Evolutionary conservation across 495 filamentous ascomycete genomes (phyloP), one percentile per base, ranked within the genome.

Genomic region (Friedmanniomyces simplex): DNA sequence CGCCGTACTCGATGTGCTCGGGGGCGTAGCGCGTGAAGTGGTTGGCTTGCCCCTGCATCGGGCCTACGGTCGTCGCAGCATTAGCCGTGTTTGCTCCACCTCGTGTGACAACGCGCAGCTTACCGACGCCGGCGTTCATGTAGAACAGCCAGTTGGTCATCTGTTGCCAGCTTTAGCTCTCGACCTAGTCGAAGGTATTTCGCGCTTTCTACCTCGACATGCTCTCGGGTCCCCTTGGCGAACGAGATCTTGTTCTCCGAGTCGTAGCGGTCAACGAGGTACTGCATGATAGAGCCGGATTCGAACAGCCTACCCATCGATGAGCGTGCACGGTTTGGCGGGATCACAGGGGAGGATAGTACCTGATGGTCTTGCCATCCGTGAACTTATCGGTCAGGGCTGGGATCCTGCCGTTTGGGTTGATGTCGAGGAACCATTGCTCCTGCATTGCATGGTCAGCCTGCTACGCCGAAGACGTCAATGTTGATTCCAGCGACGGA

Each of bases 341-440:
- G n/a, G n/a, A n/a, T n/a, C n/a, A n/a, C n/a, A n/a, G n/a, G n/a
- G n/a, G n/a, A n/a, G n/a, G 49, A 8, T 20, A 2, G 16, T 52
- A 36, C 49, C 77, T 73, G 69, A 95, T 89, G 32, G 73, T 72
- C 63, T 85, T 75, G 55, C 89, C 88, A 67, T 93, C 85, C 45
- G 71, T 68, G 41, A 72, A 70, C 47, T 68, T 58, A 68, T 96
- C 91, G 24, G 86, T 91, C 24, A 96, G 63, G 16, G 91, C 91
- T n/a, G 91, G 91, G 63, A 96, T 95, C 56, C 91, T 88, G 63
- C 91, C 91, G 67, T 96, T 95, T 51, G 91, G 91, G 72, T 95
- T 95, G 70, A 96, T 93, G 37, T 81, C 82, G 41, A 95, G 78
- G 74, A 91, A 96, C 87, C 87, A 94, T 1, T 73, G 77, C 56